A percentile compares a stretch with the other conserved stretches of the same genome.
Conservation (phyloP, 2,329 filamentous ascomycete species). For the Cryphonectria parasitica region DNA sequence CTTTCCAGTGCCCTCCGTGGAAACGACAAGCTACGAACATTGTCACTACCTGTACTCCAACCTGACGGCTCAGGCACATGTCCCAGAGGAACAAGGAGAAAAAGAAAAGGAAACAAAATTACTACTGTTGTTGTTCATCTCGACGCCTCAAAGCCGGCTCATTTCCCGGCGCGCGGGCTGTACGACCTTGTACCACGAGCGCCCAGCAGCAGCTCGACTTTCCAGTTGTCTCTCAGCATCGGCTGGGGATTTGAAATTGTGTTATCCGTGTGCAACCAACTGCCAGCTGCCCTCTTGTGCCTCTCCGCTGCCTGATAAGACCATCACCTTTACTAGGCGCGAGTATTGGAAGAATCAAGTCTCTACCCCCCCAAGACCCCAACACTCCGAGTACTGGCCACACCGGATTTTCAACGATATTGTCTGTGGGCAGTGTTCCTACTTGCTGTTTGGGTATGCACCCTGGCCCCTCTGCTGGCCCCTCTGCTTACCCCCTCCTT, state of each 20-base stretch:
- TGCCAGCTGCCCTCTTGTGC: conserved; percentile 17
- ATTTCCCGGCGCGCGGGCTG: conserved; percentile 24
- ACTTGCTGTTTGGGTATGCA: neutral
- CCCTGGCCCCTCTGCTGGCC: neutral
- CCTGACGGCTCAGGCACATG: neutral
- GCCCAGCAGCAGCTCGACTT: conserved; percentile 17
- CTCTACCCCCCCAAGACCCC: neutral
- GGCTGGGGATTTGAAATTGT: conserved; percentile 27
- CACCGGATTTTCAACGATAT: neutral
- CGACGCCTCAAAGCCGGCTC: conserved; percentile 19
- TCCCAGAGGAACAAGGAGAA: neutral
- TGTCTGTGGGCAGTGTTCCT: neutral
- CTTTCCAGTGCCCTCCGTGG: conserved; percentile 10
- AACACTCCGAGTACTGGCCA: neutral
- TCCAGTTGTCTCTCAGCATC: conserved; percentile 26
- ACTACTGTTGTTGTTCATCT: neutral
- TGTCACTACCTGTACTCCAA: neutral
- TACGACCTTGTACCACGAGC: conserved; percentile 24
- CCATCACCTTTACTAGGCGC: conserved; percentile 2
- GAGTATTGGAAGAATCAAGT: neutral
- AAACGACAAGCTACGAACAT: neutral
- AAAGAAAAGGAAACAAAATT: neutral
- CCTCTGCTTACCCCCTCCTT: neutral
- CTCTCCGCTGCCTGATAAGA: conserved; percentile 3
- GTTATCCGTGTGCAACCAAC: conserved; percentile 24